phyloP scores from a whole-genome alignment of 148 eudicot genomes.

The Amaranthus hypochondriacus region DNA sequence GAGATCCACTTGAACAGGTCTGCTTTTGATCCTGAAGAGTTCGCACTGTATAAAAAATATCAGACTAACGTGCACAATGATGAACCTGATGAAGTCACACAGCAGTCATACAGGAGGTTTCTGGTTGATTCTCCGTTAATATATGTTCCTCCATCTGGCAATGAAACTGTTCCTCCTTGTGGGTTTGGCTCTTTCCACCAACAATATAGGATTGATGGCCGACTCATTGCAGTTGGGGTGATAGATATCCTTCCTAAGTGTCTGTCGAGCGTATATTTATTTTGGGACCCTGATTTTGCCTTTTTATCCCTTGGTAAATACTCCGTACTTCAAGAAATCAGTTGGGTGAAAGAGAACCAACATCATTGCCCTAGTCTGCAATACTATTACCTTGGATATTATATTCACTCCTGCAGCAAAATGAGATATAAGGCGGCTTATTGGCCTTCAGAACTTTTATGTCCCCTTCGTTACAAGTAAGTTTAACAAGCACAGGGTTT shows the following conservation, averaged over 20 bases:
- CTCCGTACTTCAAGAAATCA: slow-evolving; percentile 81
- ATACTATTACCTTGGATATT: slow-evolving; percentile 96
- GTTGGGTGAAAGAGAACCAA: slow-evolving; percentile 74
- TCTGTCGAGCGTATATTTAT: slow-evolving; percentile 89
- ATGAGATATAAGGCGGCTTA: slow-evolving; percentile 99
- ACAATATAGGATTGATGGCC: slow-evolving; percentile 84
- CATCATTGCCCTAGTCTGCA: slow-evolving; percentile 70
- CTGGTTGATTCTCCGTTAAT: slow-evolving; percentile 81
- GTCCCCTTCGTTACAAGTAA: slow-evolving; percentile 92
- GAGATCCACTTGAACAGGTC: slow-evolving; percentile 71
- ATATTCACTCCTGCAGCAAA: slow-evolving; percentile 88
- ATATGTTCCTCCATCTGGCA: slow-evolving; percentile 53
- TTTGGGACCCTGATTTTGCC: slow-evolving; percentile 95
- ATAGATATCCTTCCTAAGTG: slow-evolving; percentile 94
- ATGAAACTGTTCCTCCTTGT: slow-evolving; percentile 69
- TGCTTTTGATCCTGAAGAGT: slow-evolving; percentile 84
- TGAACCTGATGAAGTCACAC: slow-evolving; percentile 51
- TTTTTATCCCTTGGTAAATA: slow-evolving; percentile 81
- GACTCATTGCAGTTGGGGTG: slow-evolving; percentile 89
- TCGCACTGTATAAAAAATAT: slow-evolving; percentile 71
- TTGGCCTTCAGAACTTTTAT: slow-evolving; percentile 89
- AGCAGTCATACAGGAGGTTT: slow-evolving; percentile 74
- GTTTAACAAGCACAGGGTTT: slow-evolving; percentile 24
- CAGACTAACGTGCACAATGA: slow-evolving; percentile 85
- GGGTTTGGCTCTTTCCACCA: slow-evolving; percentile 99